These are phyloP conservation scores for Colletotrichum theobromicola DNA, from an alignment of 2,329 filamentous ascomycete species.

Conservation along the genomic window DNA sequence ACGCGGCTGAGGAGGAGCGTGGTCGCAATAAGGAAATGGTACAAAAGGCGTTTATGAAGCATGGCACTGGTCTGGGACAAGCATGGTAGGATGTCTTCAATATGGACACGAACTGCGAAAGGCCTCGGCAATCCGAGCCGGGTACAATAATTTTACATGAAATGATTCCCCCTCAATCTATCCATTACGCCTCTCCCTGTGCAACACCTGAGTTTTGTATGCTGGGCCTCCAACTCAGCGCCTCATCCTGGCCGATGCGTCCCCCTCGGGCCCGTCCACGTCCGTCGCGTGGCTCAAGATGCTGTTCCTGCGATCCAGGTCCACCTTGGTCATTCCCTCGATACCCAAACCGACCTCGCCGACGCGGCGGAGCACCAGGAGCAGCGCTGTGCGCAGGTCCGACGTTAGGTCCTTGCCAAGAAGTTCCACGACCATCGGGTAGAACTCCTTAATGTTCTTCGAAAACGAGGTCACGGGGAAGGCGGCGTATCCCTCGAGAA, in stretches of 20 bases:
- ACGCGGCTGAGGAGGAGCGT: background rate
- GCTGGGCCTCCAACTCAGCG: background rate
- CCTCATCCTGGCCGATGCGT: constrained; percentile 33
- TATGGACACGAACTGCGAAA: constrained; percentile 17
- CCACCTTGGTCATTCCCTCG: constrained; percentile 47
- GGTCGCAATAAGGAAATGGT: background rate
- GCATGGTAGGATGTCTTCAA: constrained; percentile 1
- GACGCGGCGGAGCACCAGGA: constrained; percentile 78
- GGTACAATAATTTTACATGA: constrained; percentile 14
- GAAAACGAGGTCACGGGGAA: constrained; percentile 84
- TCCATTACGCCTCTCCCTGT: constrained; percentile 13
- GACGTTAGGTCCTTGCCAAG: constrained; percentile 80
- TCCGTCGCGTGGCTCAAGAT: constrained; percentile 39
- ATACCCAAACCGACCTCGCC: constrained; percentile 77
- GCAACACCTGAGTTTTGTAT: background rate
- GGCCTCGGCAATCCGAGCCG: background rate
- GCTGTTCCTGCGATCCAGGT: constrained; percentile 43
- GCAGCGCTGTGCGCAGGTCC: constrained; percentile 80
- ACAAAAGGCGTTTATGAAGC: background rate
- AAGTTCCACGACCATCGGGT: constrained; percentile 83
- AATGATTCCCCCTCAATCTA: constrained; percentile 10
- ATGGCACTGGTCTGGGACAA: background rate
- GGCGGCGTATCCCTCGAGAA: constrained; percentile 87
- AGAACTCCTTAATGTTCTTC: constrained; percentile 81
- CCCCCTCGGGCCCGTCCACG: constrained; percentile 30